Evolutionary conservation across 495 filamentous ascomycete genomes (phyloP), one percentile per base, ranked within the genome.

Genomic region (Hypoxylon cercidicola): DNA sequence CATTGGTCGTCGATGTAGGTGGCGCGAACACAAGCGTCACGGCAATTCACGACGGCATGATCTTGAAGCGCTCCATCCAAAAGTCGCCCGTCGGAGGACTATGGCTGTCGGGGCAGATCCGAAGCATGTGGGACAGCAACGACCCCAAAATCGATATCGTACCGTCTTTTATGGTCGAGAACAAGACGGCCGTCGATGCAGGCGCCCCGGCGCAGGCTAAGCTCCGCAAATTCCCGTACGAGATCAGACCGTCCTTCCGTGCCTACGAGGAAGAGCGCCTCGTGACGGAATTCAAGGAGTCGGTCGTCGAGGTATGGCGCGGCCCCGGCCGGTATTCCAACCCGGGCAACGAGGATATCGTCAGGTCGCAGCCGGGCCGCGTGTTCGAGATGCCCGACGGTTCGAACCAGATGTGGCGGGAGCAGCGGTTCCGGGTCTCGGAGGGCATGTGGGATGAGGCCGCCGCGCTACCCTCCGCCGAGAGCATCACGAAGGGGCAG

Each of bases 301-400:
- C 89, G 46, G 93, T 97, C 43, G 94, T 97, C 21, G 90, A 96
- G 72, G 86, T 93, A 23, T 98, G 94, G 94, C 82, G 84, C n/a
- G 92, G 93, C 0, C 91, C 91, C 0, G 89, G 89, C 52, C 84
- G 85, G 19, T 86, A 90, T 55, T 73, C 81, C 4, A 81, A 82
- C 37, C 80, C 83, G 5, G 81, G 82, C 32, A 87, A 85, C 62
- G 85, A 93, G 62, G 93, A 96, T 28, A 77, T 85, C 32, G 88
- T 85, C 13, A 84, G 80, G 59, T 77, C 72, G 48, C 84, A 82
- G 57, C 89, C 87, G 1, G 90, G 89, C 19, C 88, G 92, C 20
- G 90, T 94, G 5, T 99, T 97, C 74, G 95, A 99, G 81, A 91
- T 99, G 83, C 95, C 95, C 1, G 91, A 98, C 72, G 93, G 95